Evolutionary conservation across 805 yeast species (phyloP).

Genomic region (Candida ulmi): DNA sequence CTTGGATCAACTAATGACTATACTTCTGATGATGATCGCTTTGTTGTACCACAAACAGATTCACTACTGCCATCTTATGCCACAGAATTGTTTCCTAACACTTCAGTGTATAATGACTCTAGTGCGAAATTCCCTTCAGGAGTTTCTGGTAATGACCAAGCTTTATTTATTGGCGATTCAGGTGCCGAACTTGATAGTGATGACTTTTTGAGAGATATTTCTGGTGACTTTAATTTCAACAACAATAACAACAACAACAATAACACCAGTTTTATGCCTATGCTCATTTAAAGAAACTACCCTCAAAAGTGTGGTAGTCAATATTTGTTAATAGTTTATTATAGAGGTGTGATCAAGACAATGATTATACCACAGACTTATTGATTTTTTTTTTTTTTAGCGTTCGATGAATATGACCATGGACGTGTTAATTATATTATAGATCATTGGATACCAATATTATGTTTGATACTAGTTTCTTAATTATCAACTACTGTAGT

Average conservation of each 20-base stretch:
- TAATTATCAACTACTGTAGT: too few relatives aligned
- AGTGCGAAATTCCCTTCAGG: too few relatives aligned
- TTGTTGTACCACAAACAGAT: not conserved
- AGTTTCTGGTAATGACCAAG: not conserved
- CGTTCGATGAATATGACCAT: too few relatives aligned
- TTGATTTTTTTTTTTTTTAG: too few relatives aligned
- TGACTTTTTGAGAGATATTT: conserved; percentile 1
- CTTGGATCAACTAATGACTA: conserved; percentile 6
- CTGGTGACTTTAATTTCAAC: not conserved
- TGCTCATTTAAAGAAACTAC: conserved; percentile 1
- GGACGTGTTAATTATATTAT: too few relatives aligned
- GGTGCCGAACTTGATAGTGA: not conserved
- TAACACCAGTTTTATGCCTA: not conserved
- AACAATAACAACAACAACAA: not conserved
- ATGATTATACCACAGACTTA: too few relatives aligned
- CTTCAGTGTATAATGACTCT: too few relatives aligned
- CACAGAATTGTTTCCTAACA: not conserved
- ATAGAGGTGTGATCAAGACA: too few relatives aligned
- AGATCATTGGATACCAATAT: too few relatives aligned
- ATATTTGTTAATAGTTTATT: too few relatives aligned
- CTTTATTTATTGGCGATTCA: conserved; percentile 1
- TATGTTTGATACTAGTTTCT: too few relatives aligned
- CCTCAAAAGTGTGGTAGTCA: too few relatives aligned
- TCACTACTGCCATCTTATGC: not conserved
- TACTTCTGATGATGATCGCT: not conserved